Conservation (phyloP, 768 basidiomycete genomes). For the Psilocybe cyanescens region DNA sequence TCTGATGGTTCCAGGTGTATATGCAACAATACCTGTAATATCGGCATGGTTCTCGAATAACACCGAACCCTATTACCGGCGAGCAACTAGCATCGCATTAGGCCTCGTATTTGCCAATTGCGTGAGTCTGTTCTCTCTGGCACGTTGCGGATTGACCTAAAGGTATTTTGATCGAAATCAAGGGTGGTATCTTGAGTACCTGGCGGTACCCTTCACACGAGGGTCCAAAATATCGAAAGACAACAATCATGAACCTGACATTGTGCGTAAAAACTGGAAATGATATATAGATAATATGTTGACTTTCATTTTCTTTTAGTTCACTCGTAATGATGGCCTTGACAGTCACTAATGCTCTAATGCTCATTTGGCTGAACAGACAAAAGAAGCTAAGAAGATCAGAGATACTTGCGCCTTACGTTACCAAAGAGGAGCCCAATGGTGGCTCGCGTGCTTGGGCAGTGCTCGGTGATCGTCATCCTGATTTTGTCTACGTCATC, state of each 20-base stretch:
- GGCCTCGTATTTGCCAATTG: slow-evolving; percentile 38
- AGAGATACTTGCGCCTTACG: slow-evolving; percentile 32
- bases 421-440: slow-evolving; percentile 27
- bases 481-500: slow-evolving; percentile 36
- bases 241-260: slow-evolving; percentile 37
- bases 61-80: slow-evolving; percentile 38
- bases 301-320: slow-evolving; percentile 15
- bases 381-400: slow-evolving; percentile 24
- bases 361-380: slow-evolving; percentile 31
- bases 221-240: slow-evolving; percentile 36
- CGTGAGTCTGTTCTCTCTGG: slow-evolving; percentile 22
- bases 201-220: slow-evolving; percentile 43
- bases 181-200: slow-evolving; percentile 44
- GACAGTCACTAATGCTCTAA: slow-evolving; percentile 25
- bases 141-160: neutral
- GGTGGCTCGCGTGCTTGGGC: slow-evolving; percentile 34
- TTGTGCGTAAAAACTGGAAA: slow-evolving; percentile 31
- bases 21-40: slow-evolving; percentile 31
- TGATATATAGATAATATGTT: neutral
- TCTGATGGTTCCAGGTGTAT: slow-evolving; percentile 38
- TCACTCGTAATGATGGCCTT: slow-evolving; percentile 27
- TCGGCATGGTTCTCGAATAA: slow-evolving; percentile 42
- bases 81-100: slow-evolving; percentile 38
- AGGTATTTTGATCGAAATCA: neutral
- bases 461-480: slow-evolving; percentile 42